A percentile compares a stretch with the other conserved stretches of the same genome.
These are phyloP conservation scores for Elongisporangium undulatum DNA, from an alignment of 352 stramenopile genomes.

Conservation along the genomic window DNA sequence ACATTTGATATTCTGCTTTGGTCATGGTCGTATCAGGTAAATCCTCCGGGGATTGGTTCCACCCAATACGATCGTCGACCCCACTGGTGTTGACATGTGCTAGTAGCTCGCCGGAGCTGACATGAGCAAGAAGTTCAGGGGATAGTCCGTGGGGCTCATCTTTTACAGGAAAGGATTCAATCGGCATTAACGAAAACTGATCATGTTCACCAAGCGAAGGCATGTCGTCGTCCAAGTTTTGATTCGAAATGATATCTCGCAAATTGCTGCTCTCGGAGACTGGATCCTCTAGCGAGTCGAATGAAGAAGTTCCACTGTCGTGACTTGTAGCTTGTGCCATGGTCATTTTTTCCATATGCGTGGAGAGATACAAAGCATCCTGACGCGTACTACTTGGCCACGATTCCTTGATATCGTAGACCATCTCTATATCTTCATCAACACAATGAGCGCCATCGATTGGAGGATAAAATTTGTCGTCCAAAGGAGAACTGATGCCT, in stretches of 20 bases:
- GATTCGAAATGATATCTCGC: neutral
- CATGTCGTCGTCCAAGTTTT: neutral
- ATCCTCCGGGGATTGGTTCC: neutral
- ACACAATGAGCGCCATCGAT: neutral
- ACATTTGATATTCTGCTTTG: slow-evolving; percentile 6
- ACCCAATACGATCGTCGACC: neutral
- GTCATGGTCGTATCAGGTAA: neutral
- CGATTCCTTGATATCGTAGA: slow-evolving; percentile 3
- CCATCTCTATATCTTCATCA: slow-evolving; percentile 1
- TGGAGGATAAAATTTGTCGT: neutral
- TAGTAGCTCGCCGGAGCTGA: neutral
- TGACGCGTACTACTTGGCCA: slow-evolving; percentile 9
- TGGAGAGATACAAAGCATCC: slow-evolving; percentile 43
- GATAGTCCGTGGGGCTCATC: neutral
- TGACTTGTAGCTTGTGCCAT: slow-evolving; percentile 22
- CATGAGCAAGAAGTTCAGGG: neutral
- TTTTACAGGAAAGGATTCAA: slow-evolving; percentile 12
- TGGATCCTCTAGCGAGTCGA: neutral
- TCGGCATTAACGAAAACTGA: slow-evolving; percentile 7
- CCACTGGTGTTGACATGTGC: neutral
- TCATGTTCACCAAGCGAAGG: slow-evolving; percentile 3
- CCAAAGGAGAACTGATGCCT: slow-evolving; percentile 6
- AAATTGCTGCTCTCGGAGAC: neutral
- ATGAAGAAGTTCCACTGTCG: neutral
- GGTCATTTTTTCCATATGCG: slow-evolving; percentile 65